phyloP scores from a whole-genome alignment of 2,329 filamentous ascomycete species.

The Aspergillus neoniger region DNA sequence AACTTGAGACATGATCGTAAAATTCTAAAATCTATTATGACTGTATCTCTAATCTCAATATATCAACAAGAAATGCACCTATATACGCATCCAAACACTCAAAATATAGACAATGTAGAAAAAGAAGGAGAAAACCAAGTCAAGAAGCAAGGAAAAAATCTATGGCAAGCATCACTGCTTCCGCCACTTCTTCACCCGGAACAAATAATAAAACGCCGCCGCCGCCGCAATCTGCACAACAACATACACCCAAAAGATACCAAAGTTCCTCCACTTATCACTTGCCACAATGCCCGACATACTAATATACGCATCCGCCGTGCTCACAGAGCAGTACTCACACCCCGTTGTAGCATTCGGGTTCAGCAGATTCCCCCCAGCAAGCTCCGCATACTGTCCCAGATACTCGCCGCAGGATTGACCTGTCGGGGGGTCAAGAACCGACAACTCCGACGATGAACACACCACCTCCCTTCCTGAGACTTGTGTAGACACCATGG shows the following conservation, averaged over 20 bases:
- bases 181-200: conserved; percentile 2
- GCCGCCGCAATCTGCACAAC: conserved; percentile 27
- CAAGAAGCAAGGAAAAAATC: too few relatives aligned
- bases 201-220: conserved; percentile 12
- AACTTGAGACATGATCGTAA: too few relatives aligned
- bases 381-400: conserved; percentile 1
- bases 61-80: too few relatives aligned
- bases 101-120: too few relatives aligned
- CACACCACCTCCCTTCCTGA: conserved; percentile 6
- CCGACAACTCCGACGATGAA: conserved; percentile 1
- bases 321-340: conserved; percentile 7
- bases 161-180: neutral
- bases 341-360: conserved; percentile 1
- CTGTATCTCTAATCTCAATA: too few relatives aligned
- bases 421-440: conserved; percentile 3
- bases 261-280: conserved; percentile 10
- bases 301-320: conserved; percentile 3
- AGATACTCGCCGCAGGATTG: conserved; percentile 11
- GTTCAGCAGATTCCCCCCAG: conserved; percentile 7
- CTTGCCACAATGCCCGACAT: neutral
- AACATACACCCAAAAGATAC: conserved; percentile 27
- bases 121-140: too few relatives aligned
- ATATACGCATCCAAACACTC: fast-evolving
- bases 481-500: conserved; percentile 2
- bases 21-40: too few relatives aligned